Percentiles rank a stretch among this genome's conserved stretches.
Evolutionary conservation across 2,329 filamentous ascomycete species (phyloP).

Genomic region (Cladosporium sp.): DNA sequence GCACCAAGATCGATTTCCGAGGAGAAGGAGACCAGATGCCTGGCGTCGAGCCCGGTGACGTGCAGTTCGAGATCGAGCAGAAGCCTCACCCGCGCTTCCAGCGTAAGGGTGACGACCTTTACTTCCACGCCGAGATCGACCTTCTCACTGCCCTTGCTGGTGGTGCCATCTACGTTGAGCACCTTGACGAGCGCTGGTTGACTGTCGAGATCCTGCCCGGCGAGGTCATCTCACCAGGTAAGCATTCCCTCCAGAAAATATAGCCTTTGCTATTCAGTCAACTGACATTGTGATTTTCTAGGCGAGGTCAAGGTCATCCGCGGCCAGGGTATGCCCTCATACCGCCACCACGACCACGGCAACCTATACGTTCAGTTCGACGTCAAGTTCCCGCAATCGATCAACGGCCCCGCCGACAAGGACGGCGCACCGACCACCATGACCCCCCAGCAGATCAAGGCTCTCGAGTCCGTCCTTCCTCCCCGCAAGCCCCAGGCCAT

Average conservation of each 20-base stretch:
- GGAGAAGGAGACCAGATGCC: constrained; percentile 96
- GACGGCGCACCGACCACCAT: constrained; percentile 37
- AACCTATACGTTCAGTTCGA: constrained; percentile 97
- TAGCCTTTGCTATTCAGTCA: constrained; percentile 4
- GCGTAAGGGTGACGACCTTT: constrained; percentile 90
- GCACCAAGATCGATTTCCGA: constrained; percentile 94
- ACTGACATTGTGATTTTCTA: constrained; percentile 32
- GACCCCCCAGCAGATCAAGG: constrained; percentile 63
- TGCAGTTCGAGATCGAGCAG: constrained; percentile 98
- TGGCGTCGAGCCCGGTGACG: constrained; percentile 87
- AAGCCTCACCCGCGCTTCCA: constrained; percentile 97
- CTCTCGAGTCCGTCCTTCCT: constrained; percentile 80
- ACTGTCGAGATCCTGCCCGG: constrained; percentile 87
- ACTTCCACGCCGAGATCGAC: constrained; percentile 93
- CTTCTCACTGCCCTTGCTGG: constrained; percentile 90
- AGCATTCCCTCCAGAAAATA: constrained; percentile 30
- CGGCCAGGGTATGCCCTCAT: constrained; percentile 95
- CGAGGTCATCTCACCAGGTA: constrained; percentile 90
- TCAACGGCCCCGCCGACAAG: constrained; percentile 33
- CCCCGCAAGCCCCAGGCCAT: constrained; percentile 57
- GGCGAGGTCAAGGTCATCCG: constrained; percentile 89
- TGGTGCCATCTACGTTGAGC: constrained; percentile 85
- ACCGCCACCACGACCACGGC: constrained; percentile 87
- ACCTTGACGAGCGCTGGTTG: constrained; percentile 95
- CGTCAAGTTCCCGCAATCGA: constrained; percentile 79